Base-by-base conservation (phyloP, 495 filamentous ascomycete genomes). In the Neurospora cerealis region DNA sequence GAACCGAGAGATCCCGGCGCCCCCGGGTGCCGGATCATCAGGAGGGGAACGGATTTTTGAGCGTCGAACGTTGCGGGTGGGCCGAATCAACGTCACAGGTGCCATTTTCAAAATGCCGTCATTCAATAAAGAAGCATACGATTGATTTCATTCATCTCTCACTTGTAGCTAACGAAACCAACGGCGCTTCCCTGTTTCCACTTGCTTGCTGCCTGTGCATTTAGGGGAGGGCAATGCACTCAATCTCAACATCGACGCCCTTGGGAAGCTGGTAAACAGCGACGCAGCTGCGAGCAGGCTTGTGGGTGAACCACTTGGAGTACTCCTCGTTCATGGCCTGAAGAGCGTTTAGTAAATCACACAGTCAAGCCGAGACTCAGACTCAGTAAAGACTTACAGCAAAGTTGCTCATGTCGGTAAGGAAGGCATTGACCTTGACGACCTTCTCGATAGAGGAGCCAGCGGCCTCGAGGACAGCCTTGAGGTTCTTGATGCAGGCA, bases 251-350 rank as follows among this genome's bases (percentile, higher is more conserved):
- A 70, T 90, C 89, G 69, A 94, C 94, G 42, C 90, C 91, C 89
- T 97, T 97, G 71, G 95, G 95, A 75, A 98, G 86, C 85, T 95
- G 89, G 81, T 90, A 89, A 69, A 95, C 95, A 70, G 93, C 95
- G 73, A 98, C 93, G 83, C 95, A 98, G 84, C 93, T 96, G 69
- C 95, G 89, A 38, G 95, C 94, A 21, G 95, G 95, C 88, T 94
- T 96, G 85, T 93, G 91, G 44, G 85, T 84, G 83, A 97, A 96
- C 86, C 90, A 92, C 85, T 93, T 92, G 85, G 91, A 92, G 79
- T 97, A 98, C 81, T 91, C 90, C 75, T 86, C 87, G 84, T 97
- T 97, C 92, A 98, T 94, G 83, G 90, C 89, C 82, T 83, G 74
- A 19, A 38, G 62, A 41, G 13, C 34, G 10, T 70, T 78, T 75